Conservation (phyloP, 192 early-diverging fungal species). For the Backusella australiensis region DNA sequence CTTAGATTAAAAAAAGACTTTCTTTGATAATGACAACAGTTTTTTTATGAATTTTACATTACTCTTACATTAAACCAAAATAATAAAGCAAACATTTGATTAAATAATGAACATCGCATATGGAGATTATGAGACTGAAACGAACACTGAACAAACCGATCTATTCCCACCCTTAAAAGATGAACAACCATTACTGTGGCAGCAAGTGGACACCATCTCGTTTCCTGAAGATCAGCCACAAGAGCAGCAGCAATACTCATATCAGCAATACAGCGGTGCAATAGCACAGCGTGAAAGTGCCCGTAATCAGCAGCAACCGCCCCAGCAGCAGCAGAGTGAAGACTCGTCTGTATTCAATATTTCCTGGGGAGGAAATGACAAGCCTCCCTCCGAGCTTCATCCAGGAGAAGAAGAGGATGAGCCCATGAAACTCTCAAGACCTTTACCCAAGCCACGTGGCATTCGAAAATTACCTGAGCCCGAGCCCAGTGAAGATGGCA, state of each 20-base stretch:
- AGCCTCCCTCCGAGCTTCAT: conserved; percentile 24
- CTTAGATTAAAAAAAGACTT: not conserved
- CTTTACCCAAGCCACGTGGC: conserved; percentile 36
- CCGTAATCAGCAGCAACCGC: not conserved
- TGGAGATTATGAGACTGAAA: not conserved
- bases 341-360: conserved; percentile 32
- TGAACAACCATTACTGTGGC: not conserved
- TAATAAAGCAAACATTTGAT: not conserved
- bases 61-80: not conserved
- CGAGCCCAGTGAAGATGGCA: conserved; percentile 27
- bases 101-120: conserved; percentile 5
- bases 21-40: not conserved
- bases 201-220: not conserved
- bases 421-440: conserved; percentile 6
- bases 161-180: not conserved
- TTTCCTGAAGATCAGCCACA: not conserved
- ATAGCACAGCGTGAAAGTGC: not conserved
- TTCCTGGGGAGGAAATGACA: conserved; percentile 37
- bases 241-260: not conserved
- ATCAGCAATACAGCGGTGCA: not conserved
- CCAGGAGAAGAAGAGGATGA: conserved; percentile 11
- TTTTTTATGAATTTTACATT: not conserved
- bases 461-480: conserved; percentile 31
- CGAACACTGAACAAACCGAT: not conserved
- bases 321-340: not conserved